These are phyloP conservation scores for Tremella mesenterica DNA, from an alignment of 768 basidiomycete species.

Conservation along the genomic window DNA sequence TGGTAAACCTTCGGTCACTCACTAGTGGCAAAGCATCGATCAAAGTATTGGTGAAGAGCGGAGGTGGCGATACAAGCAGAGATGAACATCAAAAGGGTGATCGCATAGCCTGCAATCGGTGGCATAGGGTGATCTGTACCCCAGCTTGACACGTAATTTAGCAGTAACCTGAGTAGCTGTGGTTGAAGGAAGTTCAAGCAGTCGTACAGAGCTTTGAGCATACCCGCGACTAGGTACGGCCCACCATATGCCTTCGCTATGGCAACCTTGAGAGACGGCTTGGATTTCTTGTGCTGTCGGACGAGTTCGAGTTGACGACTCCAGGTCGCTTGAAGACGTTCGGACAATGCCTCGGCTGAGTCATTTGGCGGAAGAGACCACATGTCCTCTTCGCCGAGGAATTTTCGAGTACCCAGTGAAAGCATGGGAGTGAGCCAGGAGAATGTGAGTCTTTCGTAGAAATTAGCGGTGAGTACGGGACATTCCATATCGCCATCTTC, in stretches of 20 bases:
- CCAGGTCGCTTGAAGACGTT: conserved; percentile 56
- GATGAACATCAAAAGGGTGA: conserved; percentile 71
- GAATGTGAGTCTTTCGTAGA: conserved; percentile 70
- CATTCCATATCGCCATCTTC: conserved; percentile 50
- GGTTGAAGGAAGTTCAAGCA: conserved; percentile 75
- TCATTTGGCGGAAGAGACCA: conserved; percentile 63
- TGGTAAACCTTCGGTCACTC: no score
- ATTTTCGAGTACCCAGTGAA: conserved; percentile 45
- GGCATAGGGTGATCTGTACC: conserved; percentile 44
- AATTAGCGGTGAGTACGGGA: conserved; percentile 66
- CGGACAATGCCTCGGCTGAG: conserved; percentile 61
- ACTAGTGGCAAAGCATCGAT: conserved; percentile 52
- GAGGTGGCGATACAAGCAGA: conserved; percentile 70
- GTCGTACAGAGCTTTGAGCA: conserved; percentile 72
- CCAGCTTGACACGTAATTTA: conserved; percentile 74
- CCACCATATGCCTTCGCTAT: conserved; percentile 69
- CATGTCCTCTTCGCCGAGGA: conserved; percentile 77
- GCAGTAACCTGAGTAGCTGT: conserved; percentile 66
- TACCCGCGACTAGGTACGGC: conserved; percentile 52
- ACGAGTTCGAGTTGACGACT: conserved; percentile 48
- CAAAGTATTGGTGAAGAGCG: conserved; percentile 82
- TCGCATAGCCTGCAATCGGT: conserved; percentile 60
- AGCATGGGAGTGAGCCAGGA: conserved; percentile 65
- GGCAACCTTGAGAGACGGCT: conserved; percentile 59
- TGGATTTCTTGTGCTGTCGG: conserved; percentile 38